Conservation (phyloP, 805 yeast species). For the Kuraishia ogatae region DNA sequence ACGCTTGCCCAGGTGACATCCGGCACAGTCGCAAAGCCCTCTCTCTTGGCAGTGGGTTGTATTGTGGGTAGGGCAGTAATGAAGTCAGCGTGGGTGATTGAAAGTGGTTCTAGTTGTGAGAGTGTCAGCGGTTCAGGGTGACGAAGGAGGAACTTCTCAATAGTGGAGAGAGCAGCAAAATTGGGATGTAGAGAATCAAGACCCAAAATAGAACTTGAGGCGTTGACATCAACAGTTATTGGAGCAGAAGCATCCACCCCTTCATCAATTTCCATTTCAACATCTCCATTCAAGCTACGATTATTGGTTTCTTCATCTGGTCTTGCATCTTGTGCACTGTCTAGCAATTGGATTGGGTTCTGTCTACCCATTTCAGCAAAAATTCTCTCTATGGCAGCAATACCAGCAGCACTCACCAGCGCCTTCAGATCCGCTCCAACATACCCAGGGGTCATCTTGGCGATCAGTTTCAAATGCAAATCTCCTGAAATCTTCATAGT, state of each 20-base stretch:
- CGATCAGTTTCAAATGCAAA: constrained; percentile 64
- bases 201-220: background rate
- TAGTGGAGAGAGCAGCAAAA: constrained; percentile 34
- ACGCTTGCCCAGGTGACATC: constrained; percentile 95
- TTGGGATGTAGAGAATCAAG: background rate
- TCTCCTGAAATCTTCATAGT: constrained; percentile 58
- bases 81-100: constrained; percentile 76
- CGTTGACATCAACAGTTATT: background rate
- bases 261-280: constrained; percentile 7
- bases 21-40: constrained; percentile 97
- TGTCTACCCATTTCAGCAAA: constrained; percentile 46
- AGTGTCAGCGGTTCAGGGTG: constrained; percentile 77
- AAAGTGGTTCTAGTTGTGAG: constrained; percentile 67
- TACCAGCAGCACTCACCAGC: constrained; percentile 90
- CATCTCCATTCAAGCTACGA: constrained; percentile 1
- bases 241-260: background rate
- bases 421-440: constrained; percentile 98
- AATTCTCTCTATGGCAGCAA: constrained; percentile 86
- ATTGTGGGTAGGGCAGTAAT: constrained; percentile 79
- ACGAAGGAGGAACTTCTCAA: constrained; percentile 59
- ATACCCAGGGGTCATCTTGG: constrained; percentile 93
- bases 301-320: background rate
- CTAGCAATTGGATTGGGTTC: constrained; percentile 6
- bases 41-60: constrained; percentile 96
- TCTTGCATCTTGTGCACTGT: constrained; percentile 2